phyloP scores from a whole-genome alignment of 2,329 filamentous ascomycete genomes.

The Fusarium longipes region DNA sequence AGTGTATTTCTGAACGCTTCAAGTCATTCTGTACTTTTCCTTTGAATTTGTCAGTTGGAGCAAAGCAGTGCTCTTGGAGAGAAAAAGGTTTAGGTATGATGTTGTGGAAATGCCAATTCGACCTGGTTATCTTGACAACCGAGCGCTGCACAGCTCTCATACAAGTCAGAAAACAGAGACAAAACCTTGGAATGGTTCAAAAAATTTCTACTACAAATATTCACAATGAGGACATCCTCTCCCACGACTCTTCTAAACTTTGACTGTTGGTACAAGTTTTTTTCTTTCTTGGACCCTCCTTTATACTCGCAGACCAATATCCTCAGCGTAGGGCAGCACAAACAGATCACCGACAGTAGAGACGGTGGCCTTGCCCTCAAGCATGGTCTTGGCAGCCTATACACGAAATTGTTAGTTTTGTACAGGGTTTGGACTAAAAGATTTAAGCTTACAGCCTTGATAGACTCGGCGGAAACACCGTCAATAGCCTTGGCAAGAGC shows the following conservation, averaged over 20 bases:
- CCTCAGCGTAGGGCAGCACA: constrained; percentile 90
- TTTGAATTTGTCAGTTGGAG: not conserved
- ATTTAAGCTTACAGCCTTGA: constrained; percentile 78
- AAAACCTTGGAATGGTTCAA: constrained; percentile 45
- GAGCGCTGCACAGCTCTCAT: not conserved
- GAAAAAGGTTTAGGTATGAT: not conserved
- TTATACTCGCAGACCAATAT: constrained; percentile 95
- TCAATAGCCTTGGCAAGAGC: constrained; percentile 83
- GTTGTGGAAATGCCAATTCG: not conserved
- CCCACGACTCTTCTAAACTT: constrained; percentile 54
- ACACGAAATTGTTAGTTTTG: constrained; percentile 42
- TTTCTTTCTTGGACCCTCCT: constrained; percentile 51
- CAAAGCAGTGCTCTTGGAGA: not conserved
- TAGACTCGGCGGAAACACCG: constrained; percentile 81
- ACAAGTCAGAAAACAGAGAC: constrained; percentile 11
- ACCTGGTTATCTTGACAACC: not conserved
- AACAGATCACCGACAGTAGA: constrained; percentile 92
- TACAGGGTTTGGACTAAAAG: constrained; percentile 40
- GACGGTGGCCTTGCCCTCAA: constrained; percentile 89
- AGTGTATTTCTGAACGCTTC: not conserved
- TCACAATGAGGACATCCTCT: constrained; percentile 55
- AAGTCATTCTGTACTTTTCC: not conserved
- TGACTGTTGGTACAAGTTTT: constrained; percentile 59
- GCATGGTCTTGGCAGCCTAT: constrained; percentile 86
- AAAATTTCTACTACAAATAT: constrained; percentile 59